phyloP scores from a whole-genome alignment of 805 yeast species.

The Candida incommunis region DNA sequence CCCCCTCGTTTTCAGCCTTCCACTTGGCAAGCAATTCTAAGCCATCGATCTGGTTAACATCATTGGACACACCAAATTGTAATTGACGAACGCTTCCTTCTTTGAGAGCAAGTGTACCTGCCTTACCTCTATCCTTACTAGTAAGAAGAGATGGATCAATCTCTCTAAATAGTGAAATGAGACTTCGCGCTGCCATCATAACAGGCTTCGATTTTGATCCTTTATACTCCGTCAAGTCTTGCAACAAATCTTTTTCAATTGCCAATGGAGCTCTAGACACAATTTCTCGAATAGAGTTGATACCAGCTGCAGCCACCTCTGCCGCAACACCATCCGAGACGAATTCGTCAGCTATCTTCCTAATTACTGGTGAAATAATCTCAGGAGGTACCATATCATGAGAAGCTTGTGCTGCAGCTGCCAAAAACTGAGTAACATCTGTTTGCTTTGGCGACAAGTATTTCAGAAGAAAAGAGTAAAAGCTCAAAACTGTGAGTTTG shows the following conservation, averaged over 20 bases:
- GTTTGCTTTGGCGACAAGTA: slow-evolving; percentile 88
- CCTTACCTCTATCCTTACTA: slow-evolving; percentile 85
- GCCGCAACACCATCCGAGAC: slow-evolving; percentile 97
- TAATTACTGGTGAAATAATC: slow-evolving; percentile 58
- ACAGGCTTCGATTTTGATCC: slow-evolving; percentile 92
- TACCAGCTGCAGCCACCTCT: slow-evolving; percentile 96
- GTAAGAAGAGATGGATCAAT: slow-evolving; percentile 93
- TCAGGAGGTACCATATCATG: slow-evolving; percentile 98
- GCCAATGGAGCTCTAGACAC: slow-evolving; percentile 89
- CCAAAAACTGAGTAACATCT: slow-evolving; percentile 91
- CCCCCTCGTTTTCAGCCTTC: slow-evolving; percentile 48
- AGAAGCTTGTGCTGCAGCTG: slow-evolving; percentile 91
- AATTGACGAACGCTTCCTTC: slow-evolving; percentile 36
- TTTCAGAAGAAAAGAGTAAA: slow-evolving; percentile 78
- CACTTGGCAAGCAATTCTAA: slow-evolving; percentile 80
- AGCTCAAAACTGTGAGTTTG: slow-evolving; percentile 77
- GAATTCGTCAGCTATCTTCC: slow-evolving; percentile 93
- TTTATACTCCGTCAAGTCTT: slow-evolving; percentile 79
- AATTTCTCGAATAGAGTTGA: slow-evolving; percentile 89
- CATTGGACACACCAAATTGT: slow-evolving; percentile 33
- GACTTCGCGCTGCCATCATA: slow-evolving; percentile 82
- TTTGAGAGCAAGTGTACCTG: slow-evolving; percentile 71
- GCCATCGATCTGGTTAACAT: slow-evolving; percentile 72
- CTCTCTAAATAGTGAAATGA: slow-evolving; percentile 78
- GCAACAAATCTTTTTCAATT: slow-evolving; percentile 73